A percentile compares a stretch with the other conserved stretches of the same genome.
phyloP scores from a whole-genome alignment of 331 rosid genomes.

The Acacia concinna region DNA sequence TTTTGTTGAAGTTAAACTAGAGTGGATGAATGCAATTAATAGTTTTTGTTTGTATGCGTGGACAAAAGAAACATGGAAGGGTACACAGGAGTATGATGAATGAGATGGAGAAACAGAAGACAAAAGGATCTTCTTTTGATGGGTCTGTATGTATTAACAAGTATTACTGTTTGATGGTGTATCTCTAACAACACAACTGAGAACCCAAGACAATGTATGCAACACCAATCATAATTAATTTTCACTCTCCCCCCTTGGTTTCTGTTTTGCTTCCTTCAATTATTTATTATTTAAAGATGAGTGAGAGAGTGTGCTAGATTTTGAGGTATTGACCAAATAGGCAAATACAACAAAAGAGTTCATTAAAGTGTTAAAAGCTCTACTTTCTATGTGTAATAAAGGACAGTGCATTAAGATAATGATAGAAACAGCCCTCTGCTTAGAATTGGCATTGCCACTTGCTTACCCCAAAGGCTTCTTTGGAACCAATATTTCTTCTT shows the following conservation, averaged over 20 bases:
- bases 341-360: constrained; percentile 46
- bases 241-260: not conserved
- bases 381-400: constrained; percentile 47
- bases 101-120: not conserved
- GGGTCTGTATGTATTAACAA: not conserved
- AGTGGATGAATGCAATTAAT: constrained; percentile 14
- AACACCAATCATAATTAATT: constrained; percentile 34
- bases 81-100: constrained; percentile 30
- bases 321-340: constrained; percentile 65
- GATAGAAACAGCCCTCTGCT: constrained; percentile 35
- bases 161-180: not conserved
- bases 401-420: constrained; percentile 37
- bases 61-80: constrained; percentile 34
- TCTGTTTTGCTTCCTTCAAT: not conserved
- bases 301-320: constrained; percentile 18
- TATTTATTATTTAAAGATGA: too few relatives aligned
- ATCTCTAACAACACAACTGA: constrained; percentile 20
- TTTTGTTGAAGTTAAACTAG: constrained; percentile 7
- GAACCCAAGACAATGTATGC: constrained; percentile 24
- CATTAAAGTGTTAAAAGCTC: constrained; percentile 52
- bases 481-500: constrained; percentile 35
- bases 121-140: constrained; percentile 40
- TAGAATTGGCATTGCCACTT: constrained; percentile 85
- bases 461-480: constrained; percentile 45
- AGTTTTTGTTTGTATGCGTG: constrained; percentile 2